Percentiles rank a stretch among this genome's conserved stretches.
Evolutionary conservation across 306 rosid species (phyloP).

Genomic region (Begonia loranthoides): DNA sequence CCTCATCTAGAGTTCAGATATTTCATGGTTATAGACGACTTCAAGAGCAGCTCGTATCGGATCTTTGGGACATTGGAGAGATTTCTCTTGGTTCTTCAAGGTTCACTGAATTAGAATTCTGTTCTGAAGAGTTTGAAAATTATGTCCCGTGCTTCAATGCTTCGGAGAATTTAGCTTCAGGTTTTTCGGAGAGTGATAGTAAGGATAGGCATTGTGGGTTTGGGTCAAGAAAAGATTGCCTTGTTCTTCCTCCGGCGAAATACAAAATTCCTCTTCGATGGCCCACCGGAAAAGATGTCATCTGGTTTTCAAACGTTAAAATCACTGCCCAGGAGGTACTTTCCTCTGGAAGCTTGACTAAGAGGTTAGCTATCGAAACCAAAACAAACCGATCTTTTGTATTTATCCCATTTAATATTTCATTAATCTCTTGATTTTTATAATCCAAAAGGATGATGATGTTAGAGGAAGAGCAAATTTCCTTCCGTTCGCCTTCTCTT

Average conservation of each 20-base stretch:
- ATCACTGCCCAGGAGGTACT: constrained; percentile 90
- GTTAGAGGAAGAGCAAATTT: constrained; percentile 96
- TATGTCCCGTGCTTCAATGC: constrained; percentile 79
- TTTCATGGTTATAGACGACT: constrained; percentile 81
- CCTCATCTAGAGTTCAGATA: constrained; percentile 67
- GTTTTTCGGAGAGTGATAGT: constrained; percentile 38
- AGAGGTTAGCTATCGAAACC: constrained; percentile 41
- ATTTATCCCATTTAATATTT: constrained; percentile 7
- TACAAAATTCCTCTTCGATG: constrained; percentile 96
- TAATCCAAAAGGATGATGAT: constrained; percentile 81
- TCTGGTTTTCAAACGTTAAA: constrained; percentile 86
- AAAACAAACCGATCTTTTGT: too few relatives aligned
- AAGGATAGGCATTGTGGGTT: constrained; percentile 53
- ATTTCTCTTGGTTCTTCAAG: constrained; percentile 67
- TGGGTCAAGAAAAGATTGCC: constrained; percentile 48
- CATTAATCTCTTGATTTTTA: constrained; percentile 7
- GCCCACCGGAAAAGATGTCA: constrained; percentile 96
- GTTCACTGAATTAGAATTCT: constrained; percentile 74
- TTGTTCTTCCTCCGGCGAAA: constrained; percentile 66
- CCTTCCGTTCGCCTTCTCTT: constrained; percentile 85
- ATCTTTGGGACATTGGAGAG: constrained; percentile 87
- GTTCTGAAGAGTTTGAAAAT: constrained; percentile 70
- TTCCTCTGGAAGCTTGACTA: constrained; percentile 94
- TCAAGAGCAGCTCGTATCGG: constrained; percentile 83
- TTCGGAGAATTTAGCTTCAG: constrained; percentile 24